Conservation (phyloP, 495 filamentous ascomycete species). For the Aspergillus bertholletiae region DNA sequence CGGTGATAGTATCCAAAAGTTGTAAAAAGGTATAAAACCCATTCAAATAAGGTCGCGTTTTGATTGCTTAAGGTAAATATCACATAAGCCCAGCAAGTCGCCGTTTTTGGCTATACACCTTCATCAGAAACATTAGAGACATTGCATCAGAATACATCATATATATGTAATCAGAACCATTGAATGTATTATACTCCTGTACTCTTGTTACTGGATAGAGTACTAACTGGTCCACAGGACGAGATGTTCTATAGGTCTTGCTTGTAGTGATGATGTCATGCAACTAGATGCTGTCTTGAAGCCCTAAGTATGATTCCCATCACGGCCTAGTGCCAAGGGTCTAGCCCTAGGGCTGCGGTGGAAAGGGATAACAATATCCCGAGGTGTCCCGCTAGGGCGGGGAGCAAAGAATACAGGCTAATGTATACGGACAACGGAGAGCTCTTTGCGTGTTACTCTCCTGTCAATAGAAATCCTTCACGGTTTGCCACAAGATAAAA, state of each 20-base stretch:
- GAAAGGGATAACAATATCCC: constrained; percentile 24
- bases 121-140: neutral
- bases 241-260: neutral
- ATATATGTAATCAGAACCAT: constrained; percentile 28
- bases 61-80: neutral
- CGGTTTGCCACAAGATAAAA: constrained; percentile 2
- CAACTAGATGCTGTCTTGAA: neutral
- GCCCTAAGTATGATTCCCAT: constrained; percentile 21
- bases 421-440: constrained; percentile 2
- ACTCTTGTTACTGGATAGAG: neutral
- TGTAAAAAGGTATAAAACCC: neutral
- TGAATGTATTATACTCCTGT: neutral
- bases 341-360: constrained; percentile 28
- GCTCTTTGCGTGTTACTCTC: constrained; percentile 4
- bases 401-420: constrained; percentile 17
- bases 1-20: neutral
- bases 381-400: constrained; percentile 22
- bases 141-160: constrained; percentile 43
- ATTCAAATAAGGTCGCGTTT: neutral
- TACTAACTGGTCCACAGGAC: neutral
- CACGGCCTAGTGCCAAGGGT: constrained; percentile 21
- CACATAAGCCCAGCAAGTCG: neutral
- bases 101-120: neutral
- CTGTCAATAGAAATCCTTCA: neutral
- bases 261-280: constrained; percentile 6